Evolutionary conservation across 441 rosid species (phyloP).

Genomic region (Daphne laureola): DNA sequence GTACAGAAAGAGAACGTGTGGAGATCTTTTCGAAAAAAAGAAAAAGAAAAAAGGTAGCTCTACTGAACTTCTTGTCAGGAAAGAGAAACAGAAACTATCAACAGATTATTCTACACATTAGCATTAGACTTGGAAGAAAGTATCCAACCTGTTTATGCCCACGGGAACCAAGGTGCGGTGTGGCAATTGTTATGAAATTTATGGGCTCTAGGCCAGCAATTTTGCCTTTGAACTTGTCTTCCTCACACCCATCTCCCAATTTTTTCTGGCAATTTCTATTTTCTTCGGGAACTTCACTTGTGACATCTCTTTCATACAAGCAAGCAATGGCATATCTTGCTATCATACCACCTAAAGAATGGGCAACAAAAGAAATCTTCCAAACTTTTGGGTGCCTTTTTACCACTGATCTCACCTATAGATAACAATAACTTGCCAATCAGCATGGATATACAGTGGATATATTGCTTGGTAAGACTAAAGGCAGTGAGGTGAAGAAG

Average conservation of each 20-base stretch:
- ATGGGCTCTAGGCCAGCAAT: constrained; percentile 80
- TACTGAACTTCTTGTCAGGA: too few species aligned
- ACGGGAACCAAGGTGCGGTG: constrained; percentile 89
- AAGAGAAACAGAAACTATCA: too few species aligned
- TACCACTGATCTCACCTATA: constrained; percentile 64
- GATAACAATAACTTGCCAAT: constrained; percentile 13
- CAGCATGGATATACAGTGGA: too few species aligned
- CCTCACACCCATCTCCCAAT: constrained; percentile 20
- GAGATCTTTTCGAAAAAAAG: too few species aligned
- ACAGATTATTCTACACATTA: too few species aligned
- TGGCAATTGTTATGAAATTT: constrained; percentile 77
- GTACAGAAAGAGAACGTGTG: too few species aligned
- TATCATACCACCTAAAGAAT: constrained; percentile 84
- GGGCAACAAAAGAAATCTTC: constrained; percentile 76
- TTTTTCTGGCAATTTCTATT: constrained; percentile 27
- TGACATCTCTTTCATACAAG: constrained; percentile 41
- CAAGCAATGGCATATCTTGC: constrained; percentile 82
- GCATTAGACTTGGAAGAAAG: constrained; percentile 2
- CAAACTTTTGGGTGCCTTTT: constrained; percentile 38
- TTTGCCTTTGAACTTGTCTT: constrained; percentile 33
- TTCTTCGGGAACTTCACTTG: constrained; percentile 24
- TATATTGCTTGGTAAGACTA: too few species aligned
- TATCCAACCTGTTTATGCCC: constrained; percentile 80
- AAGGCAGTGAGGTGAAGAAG: too few species aligned
- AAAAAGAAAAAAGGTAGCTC: too few species aligned